Evolutionary conservation across 208 protist genomes (phyloP), one percentile per base, ranked within the genome.

Genomic region (Trypanosomatidae sp.): DNA sequence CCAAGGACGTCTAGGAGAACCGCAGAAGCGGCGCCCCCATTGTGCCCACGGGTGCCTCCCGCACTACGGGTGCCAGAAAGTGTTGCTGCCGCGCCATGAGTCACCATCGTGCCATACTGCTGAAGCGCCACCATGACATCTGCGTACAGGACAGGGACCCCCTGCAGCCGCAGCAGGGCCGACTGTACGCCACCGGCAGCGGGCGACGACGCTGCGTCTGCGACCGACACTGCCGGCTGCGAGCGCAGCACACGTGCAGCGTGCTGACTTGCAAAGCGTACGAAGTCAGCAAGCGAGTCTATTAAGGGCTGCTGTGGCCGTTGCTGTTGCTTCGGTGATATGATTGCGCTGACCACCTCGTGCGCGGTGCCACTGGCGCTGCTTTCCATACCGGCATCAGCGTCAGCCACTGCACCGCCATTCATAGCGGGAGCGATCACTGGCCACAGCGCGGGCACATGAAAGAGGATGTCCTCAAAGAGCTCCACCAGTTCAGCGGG

Each of bases 401-500:
- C 41, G 30, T 64, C 67, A 5, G 44, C 2, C 56, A 52, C 36
- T 39, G 75, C 10, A n/a, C 43, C 56, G 7, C 56, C 62, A 13
- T 69, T 49, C 19, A 17, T 25, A 12, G 47, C 30, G 30, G 49
- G 33, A 68, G 64, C 36, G 4, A 76, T 44, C 25, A 59, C 44
- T 6, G 68, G 50, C 59, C 71, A 74, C 30, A 80, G 47, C 36
- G 62, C 69, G 4, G 84, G 81, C 7, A 86, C 59, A n/a, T 74
- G 80, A 56, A 94, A 90, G 25, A 96, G 76, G 13, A 93, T 65
- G 2, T 80, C 73, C 60, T 90, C 89, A 8, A 93, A 69, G 28
- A 94, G 75, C 56, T 92, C 87, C 17, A 94, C 44, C 53, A 82
- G 84, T 62, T 96, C 91, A 53, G 89, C 83, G 5, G 91, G 91